Evolutionary conservation across 2,329 filamentous ascomycete genomes (phyloP), one percentile per base, ranked within the genome.

Genomic region (Cladophialophora yegresii): DNA sequence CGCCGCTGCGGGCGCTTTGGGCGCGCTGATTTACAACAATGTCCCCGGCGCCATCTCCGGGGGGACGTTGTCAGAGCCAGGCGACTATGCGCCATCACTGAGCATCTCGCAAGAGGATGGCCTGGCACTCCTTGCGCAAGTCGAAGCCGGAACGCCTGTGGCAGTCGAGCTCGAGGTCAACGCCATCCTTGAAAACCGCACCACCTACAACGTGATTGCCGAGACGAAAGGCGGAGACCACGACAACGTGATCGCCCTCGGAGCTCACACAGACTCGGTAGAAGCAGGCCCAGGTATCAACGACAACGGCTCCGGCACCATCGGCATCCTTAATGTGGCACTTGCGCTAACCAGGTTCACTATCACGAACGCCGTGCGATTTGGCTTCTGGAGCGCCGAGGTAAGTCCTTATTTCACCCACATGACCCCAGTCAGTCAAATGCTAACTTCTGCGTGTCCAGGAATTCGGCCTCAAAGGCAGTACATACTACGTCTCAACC

Each of bases 11-110:
- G 89, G 90, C 22, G 91, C 91, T 4, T 75, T 85, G 3, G 90
- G 87, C 1, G 89, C 87, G 0, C 77, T 95, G 13, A 81, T 95
- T 56, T 93, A 90, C 78, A 92, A 93, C 79, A 89, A 87, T 69
- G 85, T 86, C 2, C 77, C 82, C 0, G 89, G 85, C 1, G 75
- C 78, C 3, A 77, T 92, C 0, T n/a, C 47, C 20, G 81, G 83
- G 57, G 91, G 90, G 47, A 93, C 90, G 0, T 80, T 95, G 3
- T 89, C 88, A 10, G 80, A 78, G 0, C 74, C 78, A 30, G 79
- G 79, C 2, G 72, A 78, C 3, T 85, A 91, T 70, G 80, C 90
- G 4, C 85, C 90, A 0, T 90, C 87, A 0, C 87, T 92, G 64
- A 88, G 88, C 1, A 78, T 93, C 26, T 84, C 84, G 1, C 81